A percentile compares a stretch with the other conserved stretches of the same genome.
Evolutionary conservation across 1,284 basidiomycete genomes (phyloP).

Genomic region (Ceratobasidium sp.): DNA sequence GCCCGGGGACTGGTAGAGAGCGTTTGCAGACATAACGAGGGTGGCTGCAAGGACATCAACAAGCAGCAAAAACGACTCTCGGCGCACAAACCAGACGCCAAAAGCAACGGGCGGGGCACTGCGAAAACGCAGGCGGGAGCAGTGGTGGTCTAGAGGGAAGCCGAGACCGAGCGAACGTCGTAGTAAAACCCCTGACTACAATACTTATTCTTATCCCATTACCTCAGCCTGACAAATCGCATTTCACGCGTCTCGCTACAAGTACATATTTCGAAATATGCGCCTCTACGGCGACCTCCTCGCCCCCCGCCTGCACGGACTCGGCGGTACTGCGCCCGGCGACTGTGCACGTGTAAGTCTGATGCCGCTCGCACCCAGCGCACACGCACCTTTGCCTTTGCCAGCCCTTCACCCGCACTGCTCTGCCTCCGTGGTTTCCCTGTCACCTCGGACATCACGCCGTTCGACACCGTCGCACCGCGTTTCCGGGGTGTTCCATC

Average conservation of each 20-base stretch:
- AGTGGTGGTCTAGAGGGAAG: conserved; percentile 56
- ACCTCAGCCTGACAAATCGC: neutral
- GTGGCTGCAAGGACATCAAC: conserved; percentile 20
- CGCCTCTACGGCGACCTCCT: conserved; percentile 4
- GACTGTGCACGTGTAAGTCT: neutral
- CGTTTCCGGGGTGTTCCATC: neutral
- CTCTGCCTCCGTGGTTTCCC: conserved; percentile 30
- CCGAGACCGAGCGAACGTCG: conserved; percentile 10
- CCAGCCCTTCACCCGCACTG: conserved; percentile 15
- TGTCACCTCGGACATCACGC: conserved; percentile 11
- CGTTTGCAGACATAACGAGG: conserved; percentile 36
- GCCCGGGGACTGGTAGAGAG: conserved; percentile 26
- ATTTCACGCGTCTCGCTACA: conserved; percentile 20
- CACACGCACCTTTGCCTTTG: conserved; percentile 23
- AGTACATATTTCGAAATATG: conserved; percentile 12
- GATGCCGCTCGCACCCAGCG: neutral
- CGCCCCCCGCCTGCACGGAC: conserved; percentile 15
- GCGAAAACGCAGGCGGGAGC: conserved; percentile 55
- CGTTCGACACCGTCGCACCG: conserved; percentile 28
- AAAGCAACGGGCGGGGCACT: neutral
- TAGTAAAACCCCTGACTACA: conserved; percentile 31
- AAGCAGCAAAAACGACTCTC: neutral
- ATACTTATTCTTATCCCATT: conserved; percentile 30
- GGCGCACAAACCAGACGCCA: neutral
- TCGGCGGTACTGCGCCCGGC: neutral